Base-by-base conservation (phyloP, 208 protist genomes). In the Trypanosoma boissoni region DNA sequence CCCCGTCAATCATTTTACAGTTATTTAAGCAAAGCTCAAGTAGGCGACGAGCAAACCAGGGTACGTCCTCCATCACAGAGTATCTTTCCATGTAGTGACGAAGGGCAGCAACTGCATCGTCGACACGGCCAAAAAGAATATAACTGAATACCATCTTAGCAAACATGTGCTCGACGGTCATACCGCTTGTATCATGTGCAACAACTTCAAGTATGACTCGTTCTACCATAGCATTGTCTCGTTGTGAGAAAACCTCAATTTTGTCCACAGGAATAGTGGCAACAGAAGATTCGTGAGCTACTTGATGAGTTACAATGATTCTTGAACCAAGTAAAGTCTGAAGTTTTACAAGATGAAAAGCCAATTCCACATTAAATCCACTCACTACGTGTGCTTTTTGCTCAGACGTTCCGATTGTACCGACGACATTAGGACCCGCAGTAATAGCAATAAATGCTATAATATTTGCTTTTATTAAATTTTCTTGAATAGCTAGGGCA, bases 321-420 rank as follows among this genome's bases (percentile, higher is more conserved):
- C 58, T 57, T 23, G 28, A 51, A 29, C 63, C 74, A 32, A 83
- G 64, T 46, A 60, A 69, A 48, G 51, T n/a, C 16, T 55, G 31
- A 39, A 86, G 72, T 2, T 27, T 58, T 2, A 62, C 51, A 21
- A 86, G 46, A 4, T 52, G 49, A 18, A 62, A 61, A 2, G 72
- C 79, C 8, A 82, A 62, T 9, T 57, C 56, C 9, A 83, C 65
- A 36, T 59, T 58, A 31, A 77, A 71, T 24, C 79, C 75, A 6
- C 66, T 60, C 20, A 86, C 72, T 3, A 82, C 68, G 37, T 68
- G 72, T 18, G 79, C 79, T 59, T 75, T 77, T 34, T 78, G 79
- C 36, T 71, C 58, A 14, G 79, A 68, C n/a, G 79, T 83, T 43
- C 79, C 79, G 21, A 76, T 79, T 21, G 75, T 86, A 42, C 79